These are phyloP conservation scores for Angophora floribunda DNA, from an alignment of 345 rosid genomes.

Conservation along the genomic window DNA sequence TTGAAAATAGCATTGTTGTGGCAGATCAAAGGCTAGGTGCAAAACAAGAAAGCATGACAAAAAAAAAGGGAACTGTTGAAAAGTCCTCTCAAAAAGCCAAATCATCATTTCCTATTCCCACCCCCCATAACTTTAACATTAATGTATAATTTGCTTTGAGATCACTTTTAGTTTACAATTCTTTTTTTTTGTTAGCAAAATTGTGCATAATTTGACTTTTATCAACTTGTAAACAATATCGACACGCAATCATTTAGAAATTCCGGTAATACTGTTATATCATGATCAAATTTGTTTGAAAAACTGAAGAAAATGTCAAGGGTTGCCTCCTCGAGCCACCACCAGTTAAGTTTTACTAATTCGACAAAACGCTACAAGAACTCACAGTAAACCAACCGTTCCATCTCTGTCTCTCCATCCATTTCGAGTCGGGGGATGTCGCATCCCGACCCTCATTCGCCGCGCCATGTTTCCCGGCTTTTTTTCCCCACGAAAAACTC, in stretches of 20 bases:
- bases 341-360: neutral
- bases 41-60: neutral
- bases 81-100: neutral
- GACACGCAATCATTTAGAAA: neutral
- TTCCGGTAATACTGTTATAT: fast-evolving
- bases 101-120: neutral
- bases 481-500: neutral
- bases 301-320: too few species aligned
- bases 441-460: fast-evolving
- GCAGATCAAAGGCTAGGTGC: neutral
- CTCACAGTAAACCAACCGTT: fast-evolving
- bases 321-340: too few species aligned
- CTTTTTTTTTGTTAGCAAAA: neutral
- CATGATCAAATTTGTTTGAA: neutral
- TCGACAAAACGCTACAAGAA: fast-evolving
- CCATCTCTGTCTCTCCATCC: fast-evolving
- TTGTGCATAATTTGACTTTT: too few species aligned
- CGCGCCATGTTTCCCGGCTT: fast-evolving
- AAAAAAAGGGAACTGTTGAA: neutral
- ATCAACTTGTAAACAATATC: neutral
- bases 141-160: neutral
- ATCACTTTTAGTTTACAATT: neutral
- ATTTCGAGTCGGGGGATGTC: fast-evolving
- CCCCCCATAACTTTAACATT: neutral
- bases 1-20: neutral